Evolutionary conservation across 1,139 yeast species (phyloP).

Genomic region (Kurtzmaniella quercitrusa): DNA sequence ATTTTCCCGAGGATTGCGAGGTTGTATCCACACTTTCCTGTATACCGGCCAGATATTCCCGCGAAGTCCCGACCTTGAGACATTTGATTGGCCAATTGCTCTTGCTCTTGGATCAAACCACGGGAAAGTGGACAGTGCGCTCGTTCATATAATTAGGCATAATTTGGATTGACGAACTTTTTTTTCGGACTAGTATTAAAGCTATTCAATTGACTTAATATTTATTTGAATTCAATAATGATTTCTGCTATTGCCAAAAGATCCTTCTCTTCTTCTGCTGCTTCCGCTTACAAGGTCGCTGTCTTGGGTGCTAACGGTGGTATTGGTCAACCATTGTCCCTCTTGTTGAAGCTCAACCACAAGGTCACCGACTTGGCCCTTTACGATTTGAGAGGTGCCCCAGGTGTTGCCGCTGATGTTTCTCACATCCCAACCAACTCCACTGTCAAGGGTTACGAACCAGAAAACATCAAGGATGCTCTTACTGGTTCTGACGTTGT

Average conservation of each 20-base stretch:
- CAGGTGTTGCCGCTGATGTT: constrained; percentile 92
- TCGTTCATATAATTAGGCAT: constrained; percentile 1
- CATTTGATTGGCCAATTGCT: constrained; percentile 1
- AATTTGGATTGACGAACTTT: not conserved
- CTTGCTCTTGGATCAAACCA: not conserved
- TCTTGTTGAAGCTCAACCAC: constrained; percentile 68
- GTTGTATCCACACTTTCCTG: not conserved
- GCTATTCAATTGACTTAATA: not conserved
- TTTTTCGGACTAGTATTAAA: not conserved
- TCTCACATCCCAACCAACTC: constrained; percentile 86
- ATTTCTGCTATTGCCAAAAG: constrained; percentile 54
- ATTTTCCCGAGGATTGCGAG: constrained; percentile 1
- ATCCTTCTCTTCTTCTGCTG: constrained; percentile 60
- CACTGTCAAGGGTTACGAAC: constrained; percentile 64
- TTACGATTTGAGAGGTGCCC: constrained; percentile 85
- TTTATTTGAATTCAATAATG: constrained; percentile 20
- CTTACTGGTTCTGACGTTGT: constrained; percentile 71
- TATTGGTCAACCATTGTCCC: constrained; percentile 91
- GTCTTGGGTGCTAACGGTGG: constrained; percentile 84
- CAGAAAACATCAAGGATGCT: constrained; percentile 58
- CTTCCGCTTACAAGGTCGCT: constrained; percentile 67
- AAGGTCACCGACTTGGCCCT: constrained; percentile 63
- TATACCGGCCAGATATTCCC: not conserved
- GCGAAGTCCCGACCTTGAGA: not conserved
- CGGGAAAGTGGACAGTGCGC: constrained; percentile 1